These are phyloP conservation scores for Pneumocystis sp. DNA, from an alignment of 1,139 yeast genomes.

Conservation along the genomic window DNA sequence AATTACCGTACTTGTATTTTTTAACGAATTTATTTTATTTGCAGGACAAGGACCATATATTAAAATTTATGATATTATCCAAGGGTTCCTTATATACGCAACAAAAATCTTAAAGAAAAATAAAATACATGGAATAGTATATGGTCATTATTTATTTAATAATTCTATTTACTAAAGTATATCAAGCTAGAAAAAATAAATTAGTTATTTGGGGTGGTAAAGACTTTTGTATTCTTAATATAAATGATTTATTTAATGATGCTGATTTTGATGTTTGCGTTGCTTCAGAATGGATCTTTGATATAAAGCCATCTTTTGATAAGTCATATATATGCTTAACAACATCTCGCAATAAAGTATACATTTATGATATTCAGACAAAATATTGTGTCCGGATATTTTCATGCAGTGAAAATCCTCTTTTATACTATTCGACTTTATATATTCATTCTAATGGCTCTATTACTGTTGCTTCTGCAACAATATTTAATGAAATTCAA, in stretches of 20 bases:
- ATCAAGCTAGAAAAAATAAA: constrained; percentile 16
- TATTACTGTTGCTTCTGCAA: constrained; percentile 65
- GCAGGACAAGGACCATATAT: constrained; percentile 66
- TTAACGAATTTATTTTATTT: constrained; percentile 27
- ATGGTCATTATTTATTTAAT: constrained; percentile 17
- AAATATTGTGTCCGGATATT: constrained; percentile 28
- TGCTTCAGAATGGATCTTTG: constrained; percentile 64
- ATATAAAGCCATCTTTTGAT: constrained; percentile 37
- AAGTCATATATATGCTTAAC: constrained; percentile 33
- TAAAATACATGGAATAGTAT: constrained; percentile 61
- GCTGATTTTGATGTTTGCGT: constrained; percentile 31
- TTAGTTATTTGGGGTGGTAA: constrained; percentile 58
- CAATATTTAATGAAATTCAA: constrained; percentile 77
- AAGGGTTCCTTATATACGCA: constrained; percentile 29
- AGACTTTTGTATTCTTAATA: constrained; percentile 38
- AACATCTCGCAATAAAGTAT: constrained; percentile 68
- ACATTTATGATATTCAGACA: constrained; percentile 30
- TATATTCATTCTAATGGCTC: constrained; percentile 29
- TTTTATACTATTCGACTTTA: constrained; percentile 74
- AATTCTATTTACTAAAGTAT: not conserved
- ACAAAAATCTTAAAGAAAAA: constrained; percentile 46
- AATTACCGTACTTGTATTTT: constrained; percentile 46
- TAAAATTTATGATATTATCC: constrained; percentile 37
- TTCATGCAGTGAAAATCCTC: constrained; percentile 58
- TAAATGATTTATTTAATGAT: constrained; percentile 22